phyloP scores from a whole-genome alignment of 2,329 filamentous ascomycete species.

The Dryadomyces quercivorus region DNA sequence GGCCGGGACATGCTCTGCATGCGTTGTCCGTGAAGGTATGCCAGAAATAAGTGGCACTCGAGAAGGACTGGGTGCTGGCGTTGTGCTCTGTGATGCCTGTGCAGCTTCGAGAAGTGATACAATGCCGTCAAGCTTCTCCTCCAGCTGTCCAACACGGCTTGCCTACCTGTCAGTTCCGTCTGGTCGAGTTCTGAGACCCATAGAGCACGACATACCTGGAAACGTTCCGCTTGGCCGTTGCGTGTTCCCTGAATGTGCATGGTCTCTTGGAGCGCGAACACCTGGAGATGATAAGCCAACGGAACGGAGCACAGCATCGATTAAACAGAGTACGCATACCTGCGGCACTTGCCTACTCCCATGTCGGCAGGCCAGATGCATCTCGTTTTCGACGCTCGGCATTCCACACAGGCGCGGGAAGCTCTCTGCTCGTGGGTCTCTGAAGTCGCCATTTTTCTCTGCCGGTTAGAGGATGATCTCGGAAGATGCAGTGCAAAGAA shows the following conservation, averaged over 20 bases:
- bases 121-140: background rate
- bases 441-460: background rate
- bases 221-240: background rate
- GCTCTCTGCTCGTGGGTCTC: background rate
- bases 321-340: no score
- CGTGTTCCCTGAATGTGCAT: background rate
- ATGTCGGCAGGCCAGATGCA: background rate
- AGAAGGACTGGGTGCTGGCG: background rate
- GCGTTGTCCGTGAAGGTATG: no score
- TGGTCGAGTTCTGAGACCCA: background rate
- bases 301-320: no score
- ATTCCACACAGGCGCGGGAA: background rate
- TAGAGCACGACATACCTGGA: background rate
- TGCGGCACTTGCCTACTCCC: background rate
- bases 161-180: background rate
- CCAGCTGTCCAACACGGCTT: background rate
- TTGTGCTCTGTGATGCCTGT: background rate
- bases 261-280: background rate
- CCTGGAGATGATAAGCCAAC: no score
- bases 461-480: background rate
- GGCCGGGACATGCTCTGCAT: no score
- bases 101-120: background rate
- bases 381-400: background rate
- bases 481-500: background rate
- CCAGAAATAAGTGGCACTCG: background rate